Evolutionary conservation across 1,139 yeast species (phyloP).

Genomic region (Scheffersomyces cryptocercus): DNA sequence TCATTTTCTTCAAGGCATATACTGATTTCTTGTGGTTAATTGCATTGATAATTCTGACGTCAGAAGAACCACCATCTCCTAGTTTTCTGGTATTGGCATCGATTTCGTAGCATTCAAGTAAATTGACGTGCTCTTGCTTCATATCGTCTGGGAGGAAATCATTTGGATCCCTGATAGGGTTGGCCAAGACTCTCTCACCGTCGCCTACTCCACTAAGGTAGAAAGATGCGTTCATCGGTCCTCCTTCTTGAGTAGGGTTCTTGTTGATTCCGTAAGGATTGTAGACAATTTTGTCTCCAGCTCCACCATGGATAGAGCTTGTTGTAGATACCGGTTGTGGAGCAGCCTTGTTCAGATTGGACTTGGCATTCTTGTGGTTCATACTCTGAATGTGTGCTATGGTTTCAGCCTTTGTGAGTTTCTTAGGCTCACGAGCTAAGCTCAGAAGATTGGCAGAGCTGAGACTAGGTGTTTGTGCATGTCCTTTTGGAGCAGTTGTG

Average conservation of each 20-base stretch:
- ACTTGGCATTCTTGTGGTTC: conserved; percentile 30
- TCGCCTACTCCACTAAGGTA: conserved; percentile 40
- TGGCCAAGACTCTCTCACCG: conserved; percentile 49
- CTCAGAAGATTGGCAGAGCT: not conserved
- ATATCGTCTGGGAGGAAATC: conserved; percentile 58
- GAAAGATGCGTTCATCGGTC: conserved; percentile 42
- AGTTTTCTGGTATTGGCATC: conserved; percentile 49
- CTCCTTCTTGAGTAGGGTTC: conserved; percentile 30
- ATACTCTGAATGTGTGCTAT: conserved; percentile 38
- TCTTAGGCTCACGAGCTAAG: conserved; percentile 19
- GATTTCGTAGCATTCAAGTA: conserved; percentile 61
- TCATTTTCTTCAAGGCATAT: conserved; percentile 66
- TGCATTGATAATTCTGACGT: conserved; percentile 55
- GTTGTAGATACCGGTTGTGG: conserved; percentile 1
- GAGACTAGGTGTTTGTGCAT: not conserved
- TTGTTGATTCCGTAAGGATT: conserved; percentile 50
- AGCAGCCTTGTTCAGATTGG: conserved; percentile 1
- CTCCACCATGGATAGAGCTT: conserved; percentile 7
- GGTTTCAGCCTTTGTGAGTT: conserved; percentile 40
- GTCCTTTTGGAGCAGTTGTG: not conserved
- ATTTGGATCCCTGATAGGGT: conserved; percentile 73
- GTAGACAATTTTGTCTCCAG: conserved; percentile 40
- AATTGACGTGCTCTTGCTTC: conserved; percentile 49
- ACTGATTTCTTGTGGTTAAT: conserved; percentile 39
- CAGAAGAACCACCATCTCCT: conserved; percentile 76